These are phyloP conservation scores for Zarea fungicola DNA, from an alignment of 2,329 filamentous ascomycete genomes.

Conservation along the genomic window DNA sequence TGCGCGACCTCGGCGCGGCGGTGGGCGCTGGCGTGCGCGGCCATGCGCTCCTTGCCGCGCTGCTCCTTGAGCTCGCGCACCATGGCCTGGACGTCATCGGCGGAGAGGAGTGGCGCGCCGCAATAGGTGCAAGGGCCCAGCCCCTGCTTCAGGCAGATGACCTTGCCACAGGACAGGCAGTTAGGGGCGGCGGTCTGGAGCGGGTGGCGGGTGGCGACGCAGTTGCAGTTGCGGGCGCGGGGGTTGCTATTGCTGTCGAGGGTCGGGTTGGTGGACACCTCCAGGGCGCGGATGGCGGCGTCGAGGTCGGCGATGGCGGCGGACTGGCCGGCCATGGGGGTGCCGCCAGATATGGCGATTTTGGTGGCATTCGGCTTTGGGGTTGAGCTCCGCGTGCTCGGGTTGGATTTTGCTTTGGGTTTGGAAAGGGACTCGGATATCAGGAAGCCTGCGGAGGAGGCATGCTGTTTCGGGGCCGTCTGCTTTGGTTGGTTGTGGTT, in stretches of 20 bases:
- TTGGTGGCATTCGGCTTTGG: slow-evolving; percentile 55
- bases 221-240: slow-evolving; percentile 69
- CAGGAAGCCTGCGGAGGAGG: slow-evolving; percentile 64
- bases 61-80: slow-evolving; percentile 78
- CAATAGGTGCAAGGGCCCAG: slow-evolving; percentile 93
- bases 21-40: slow-evolving; percentile 67
- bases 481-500: slow-evolving; percentile 14
- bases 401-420: slow-evolving; percentile 49
- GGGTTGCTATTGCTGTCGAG: slow-evolving; percentile 46
- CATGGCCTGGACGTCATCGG: slow-evolving; percentile 76
- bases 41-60: slow-evolving; percentile 80
- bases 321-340: slow-evolving; percentile 75
- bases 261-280: slow-evolving; percentile 85
- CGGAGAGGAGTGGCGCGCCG: slow-evolving; percentile 64
- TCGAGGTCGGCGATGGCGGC: slow-evolving; percentile 66
- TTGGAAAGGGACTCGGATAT: slow-evolving; percentile 69
- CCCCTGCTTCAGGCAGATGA: slow-evolving; percentile 91
- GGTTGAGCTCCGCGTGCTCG: slow-evolving; percentile 47
- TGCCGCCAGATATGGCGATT: slow-evolving; percentile 68
- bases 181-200: slow-evolving; percentile 89
- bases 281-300: slow-evolving; percentile 80
- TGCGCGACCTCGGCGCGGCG: slow-evolving; percentile 60
- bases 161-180: slow-evolving; percentile 87
- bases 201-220: slow-evolving; percentile 81
- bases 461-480: slow-evolving; percentile 45